These are phyloP conservation scores for Cyclotella sp. DNA, from an alignment of 108 stramenopile genomes.

Conservation along the genomic window DNA sequence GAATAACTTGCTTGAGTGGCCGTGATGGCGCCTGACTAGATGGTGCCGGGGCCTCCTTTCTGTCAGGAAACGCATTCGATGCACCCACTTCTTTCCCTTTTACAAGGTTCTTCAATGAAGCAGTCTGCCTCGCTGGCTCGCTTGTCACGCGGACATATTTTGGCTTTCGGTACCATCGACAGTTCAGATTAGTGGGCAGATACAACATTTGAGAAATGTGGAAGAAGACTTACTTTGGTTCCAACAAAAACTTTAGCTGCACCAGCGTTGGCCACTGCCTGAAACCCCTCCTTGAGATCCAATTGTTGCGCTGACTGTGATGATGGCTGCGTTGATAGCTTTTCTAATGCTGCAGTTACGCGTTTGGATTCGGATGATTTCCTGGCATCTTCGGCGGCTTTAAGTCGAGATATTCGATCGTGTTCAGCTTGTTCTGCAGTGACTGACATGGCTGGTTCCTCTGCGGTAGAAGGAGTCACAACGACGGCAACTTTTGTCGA, in stretches of 20 bases:
- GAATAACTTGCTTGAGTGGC: slow-evolving; percentile 8
- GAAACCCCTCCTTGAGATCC: too few species aligned
- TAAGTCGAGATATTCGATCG: slow-evolving; percentile 6
- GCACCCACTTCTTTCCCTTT: slow-evolving; percentile 10
- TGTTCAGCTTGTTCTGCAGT: slow-evolving; percentile 19
- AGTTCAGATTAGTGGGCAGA: background rate
- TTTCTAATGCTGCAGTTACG: background rate
- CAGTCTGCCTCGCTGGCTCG: background rate
- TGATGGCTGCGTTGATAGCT: background rate
- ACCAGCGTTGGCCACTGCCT: too few species aligned
- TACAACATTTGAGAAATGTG: too few species aligned
- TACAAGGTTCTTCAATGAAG: slow-evolving; percentile 9
- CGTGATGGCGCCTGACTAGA: slow-evolving; percentile 18
- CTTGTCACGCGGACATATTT: slow-evolving; percentile 9
- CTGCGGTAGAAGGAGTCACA: background rate
- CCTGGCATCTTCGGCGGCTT: slow-evolving; percentile 10
- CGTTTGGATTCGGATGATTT: slow-evolving; percentile 8
- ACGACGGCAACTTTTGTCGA: background rate
- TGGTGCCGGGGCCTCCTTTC: slow-evolving; percentile 8
- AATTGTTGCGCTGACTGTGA: slow-evolving; percentile 7
- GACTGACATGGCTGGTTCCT: background rate
- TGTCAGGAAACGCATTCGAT: background rate
- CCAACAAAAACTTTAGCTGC: slow-evolving; percentile 17
- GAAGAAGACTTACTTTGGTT: background rate
- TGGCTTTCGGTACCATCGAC: background rate